Conservation (phyloP, 2,329 filamentous ascomycete species). For the Sporothrix mexicana region DNA sequence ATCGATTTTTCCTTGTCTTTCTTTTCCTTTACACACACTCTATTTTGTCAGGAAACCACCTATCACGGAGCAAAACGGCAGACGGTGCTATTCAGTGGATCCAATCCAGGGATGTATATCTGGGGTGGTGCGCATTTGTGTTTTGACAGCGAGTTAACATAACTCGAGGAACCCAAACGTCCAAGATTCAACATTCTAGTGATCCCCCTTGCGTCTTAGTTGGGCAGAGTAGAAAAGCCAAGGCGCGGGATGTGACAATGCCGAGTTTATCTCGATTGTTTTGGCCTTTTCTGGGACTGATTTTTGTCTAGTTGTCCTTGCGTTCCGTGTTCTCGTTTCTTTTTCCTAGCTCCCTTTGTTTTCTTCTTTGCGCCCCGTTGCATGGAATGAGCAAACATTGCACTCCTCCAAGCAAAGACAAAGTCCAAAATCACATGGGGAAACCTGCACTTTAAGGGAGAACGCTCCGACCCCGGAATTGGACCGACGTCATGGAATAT, state of each 20-base stretch:
- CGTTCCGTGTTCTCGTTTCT: background rate
- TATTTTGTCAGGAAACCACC: no score
- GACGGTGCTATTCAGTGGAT: background rate
- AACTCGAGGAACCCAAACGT: background rate
- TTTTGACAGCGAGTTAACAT: no score
- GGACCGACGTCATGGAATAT: background rate
- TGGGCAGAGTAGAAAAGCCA: no score
- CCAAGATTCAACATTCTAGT: background rate
- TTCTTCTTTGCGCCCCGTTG: background rate
- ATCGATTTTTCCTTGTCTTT: background rate
- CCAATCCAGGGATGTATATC: slow-evolving; percentile 7
- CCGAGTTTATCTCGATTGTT: slow-evolving; percentile 7
- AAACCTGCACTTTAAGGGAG: no score
- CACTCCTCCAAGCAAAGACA: background rate
- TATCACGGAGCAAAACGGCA: background rate
- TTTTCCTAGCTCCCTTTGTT: background rate
- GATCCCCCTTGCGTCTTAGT: background rate
- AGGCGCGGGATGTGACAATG: no score
- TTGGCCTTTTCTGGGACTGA: background rate
- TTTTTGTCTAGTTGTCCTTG: background rate
- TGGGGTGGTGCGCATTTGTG: background rate
- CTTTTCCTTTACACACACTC: no score
- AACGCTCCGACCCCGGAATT: no score
- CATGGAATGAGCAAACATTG: background rate
- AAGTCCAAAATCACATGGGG: background rate